Evolutionary conservation across 2,329 filamentous ascomycete species (phyloP).

Genomic region (Ceratocystis destructans): DNA sequence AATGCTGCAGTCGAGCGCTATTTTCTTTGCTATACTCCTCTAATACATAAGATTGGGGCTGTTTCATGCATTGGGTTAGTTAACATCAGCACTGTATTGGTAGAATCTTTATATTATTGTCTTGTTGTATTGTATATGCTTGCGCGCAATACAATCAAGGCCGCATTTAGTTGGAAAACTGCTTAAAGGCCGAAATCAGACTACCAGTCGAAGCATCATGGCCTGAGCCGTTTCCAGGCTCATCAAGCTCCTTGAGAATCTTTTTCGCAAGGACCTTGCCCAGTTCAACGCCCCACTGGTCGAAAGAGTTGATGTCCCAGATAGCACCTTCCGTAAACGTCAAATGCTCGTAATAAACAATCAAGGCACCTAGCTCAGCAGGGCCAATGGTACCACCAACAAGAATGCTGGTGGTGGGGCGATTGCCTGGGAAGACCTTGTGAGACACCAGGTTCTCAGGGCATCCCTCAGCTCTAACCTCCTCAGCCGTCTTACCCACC

Average conservation of each 20-base stretch:
- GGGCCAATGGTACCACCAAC: conserved; percentile 85
- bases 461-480: conserved; percentile 63
- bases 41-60: too few species aligned
- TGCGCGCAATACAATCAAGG: too few species aligned
- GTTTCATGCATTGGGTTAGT: too few species aligned
- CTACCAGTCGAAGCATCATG: conserved; percentile 85
- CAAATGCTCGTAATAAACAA: conserved; percentile 97
- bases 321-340: conserved; percentile 95
- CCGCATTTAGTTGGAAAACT: conserved; percentile 38
- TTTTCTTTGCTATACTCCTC: too few species aligned
- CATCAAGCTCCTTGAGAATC: conserved; percentile 73
- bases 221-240: conserved; percentile 51
- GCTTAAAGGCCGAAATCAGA: conserved; percentile 86
- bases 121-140: neutral
- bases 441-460: conserved; percentile 72
- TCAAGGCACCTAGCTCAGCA: conserved; percentile 81
- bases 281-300: conserved; percentile 98
- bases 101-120: neutral
- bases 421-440: conserved; percentile 98
- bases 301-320: conserved; percentile 99
- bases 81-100: too few species aligned
- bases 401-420: conserved; percentile 88
- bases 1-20: neutral
- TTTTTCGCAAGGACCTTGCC: conserved; percentile 94
- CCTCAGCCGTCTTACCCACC: conserved; percentile 75